Conservation (phyloP, 192 early-diverging fungal species). For the Umbelopsis sp. region DNA sequence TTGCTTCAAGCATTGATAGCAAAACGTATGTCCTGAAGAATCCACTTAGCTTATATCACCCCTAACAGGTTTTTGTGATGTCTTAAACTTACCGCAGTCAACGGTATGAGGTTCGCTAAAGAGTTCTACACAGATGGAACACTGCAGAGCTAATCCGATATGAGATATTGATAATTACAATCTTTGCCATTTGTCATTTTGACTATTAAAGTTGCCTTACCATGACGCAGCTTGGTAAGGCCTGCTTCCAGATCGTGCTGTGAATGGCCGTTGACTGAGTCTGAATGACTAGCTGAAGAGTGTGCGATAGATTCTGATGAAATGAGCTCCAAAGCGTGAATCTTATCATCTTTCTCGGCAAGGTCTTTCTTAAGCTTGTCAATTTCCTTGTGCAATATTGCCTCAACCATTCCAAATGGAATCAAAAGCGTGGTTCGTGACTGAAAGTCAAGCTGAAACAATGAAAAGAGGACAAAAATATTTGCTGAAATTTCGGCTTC, state of each 20-base stretch:
- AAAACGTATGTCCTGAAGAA: neutral
- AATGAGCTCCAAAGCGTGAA: neutral
- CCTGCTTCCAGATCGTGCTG: neutral
- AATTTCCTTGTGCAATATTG: neutral
- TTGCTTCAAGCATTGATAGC: constrained; percentile 5
- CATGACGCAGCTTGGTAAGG: constrained; percentile 5
- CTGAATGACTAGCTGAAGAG: neutral
- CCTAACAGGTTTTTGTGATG: too few relatives aligned
- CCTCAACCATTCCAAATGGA: neutral
- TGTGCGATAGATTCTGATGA: neutral
- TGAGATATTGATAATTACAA: neutral
- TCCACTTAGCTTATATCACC: neutral
- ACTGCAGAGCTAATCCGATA: neutral
- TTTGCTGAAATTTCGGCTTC: too few relatives aligned
- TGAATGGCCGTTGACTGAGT: neutral
- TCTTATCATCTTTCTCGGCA: neutral
- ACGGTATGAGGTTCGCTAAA: constrained; percentile 15
- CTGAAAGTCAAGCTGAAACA: neutral
- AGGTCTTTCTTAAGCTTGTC: neutral
- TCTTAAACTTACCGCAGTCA: constrained; percentile 3
- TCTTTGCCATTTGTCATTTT: neutral
- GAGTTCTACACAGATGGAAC: constrained; percentile 14
- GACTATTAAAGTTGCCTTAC: neutral
- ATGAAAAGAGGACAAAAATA: constrained; percentile 1
- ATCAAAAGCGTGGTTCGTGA: neutral